Evolutionary conservation across 2,329 filamentous ascomycete species (phyloP).

Genomic region (Zymoseptoria tritici): DNA sequence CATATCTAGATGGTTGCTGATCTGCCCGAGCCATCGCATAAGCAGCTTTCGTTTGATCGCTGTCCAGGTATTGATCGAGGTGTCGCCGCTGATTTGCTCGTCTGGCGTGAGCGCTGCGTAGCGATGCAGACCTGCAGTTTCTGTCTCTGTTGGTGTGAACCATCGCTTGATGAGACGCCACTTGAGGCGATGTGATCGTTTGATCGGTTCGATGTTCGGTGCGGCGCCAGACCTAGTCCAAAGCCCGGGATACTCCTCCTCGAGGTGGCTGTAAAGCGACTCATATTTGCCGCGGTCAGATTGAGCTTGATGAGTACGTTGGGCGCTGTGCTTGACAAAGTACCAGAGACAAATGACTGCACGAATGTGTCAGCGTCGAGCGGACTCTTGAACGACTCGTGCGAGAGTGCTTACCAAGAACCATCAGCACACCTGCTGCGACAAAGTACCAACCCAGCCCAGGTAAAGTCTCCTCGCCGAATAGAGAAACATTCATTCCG

Average conservation of each 20-base stretch:
- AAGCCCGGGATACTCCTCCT: conserved; percentile 38
- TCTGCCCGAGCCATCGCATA: conserved; percentile 34
- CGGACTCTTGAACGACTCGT: background rate
- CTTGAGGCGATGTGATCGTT: conserved; percentile 35
- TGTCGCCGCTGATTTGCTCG: conserved; percentile 27
- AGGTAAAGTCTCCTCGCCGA: conserved; percentile 31
- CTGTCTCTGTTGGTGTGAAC: conserved; percentile 39
- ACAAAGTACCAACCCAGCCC: conserved; percentile 47
- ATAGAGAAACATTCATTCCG: conserved; percentile 47
- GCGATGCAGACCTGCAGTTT: conserved; percentile 17
- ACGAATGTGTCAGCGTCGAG: background rate
- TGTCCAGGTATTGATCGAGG: conserved; percentile 31
- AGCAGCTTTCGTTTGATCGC: conserved; percentile 35
- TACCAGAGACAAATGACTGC: conserved; percentile 42
- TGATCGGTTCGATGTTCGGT: conserved; percentile 34
- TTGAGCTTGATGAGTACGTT: conserved; percentile 37
- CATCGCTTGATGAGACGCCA: conserved; percentile 43
- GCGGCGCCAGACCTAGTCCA: conserved; percentile 45
- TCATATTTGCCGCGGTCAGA: conserved; percentile 46
- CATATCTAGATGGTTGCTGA: conserved; percentile 15
- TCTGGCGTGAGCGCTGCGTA: conserved; percentile 23
- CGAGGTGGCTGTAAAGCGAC: conserved; percentile 42
- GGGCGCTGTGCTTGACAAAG: conserved; percentile 39
- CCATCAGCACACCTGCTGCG: conserved; percentile 38
- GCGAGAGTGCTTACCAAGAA: conserved; percentile 18